These are phyloP conservation scores for Acanthamoeba royreba DNA, from an alignment of 208 protist species.

Conservation along the genomic window DNA sequence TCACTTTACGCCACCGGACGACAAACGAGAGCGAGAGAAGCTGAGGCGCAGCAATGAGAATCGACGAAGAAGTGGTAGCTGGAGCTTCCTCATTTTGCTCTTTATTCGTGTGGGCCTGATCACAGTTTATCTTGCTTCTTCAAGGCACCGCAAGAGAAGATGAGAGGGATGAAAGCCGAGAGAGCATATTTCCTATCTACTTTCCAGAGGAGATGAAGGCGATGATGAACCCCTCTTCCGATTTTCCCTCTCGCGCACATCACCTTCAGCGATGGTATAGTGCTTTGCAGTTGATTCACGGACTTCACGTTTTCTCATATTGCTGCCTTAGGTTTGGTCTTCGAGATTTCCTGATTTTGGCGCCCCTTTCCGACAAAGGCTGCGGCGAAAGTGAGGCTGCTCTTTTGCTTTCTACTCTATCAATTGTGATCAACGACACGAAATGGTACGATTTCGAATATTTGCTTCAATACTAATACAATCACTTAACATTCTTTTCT, in stretches of 20 bases:
- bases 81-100: background rate
- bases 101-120: background rate
- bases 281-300: background rate
- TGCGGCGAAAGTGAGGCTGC: background rate
- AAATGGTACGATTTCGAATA: background rate
- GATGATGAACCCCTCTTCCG: background rate
- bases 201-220: background rate
- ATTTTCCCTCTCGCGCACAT: conserved; percentile 7
- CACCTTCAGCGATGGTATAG: background rate
- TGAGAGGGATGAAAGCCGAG: background rate
- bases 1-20: background rate
- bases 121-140: background rate
- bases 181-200: background rate
- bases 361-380: background rate
- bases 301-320: background rate
- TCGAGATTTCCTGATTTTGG: background rate
- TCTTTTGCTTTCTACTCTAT: background rate
- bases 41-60: background rate
- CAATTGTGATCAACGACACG: background rate
- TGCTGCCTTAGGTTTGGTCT: background rate
- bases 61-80: background rate
- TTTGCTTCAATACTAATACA: background rate
- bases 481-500: background rate
- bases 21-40: background rate
- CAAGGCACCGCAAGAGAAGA: background rate